Conservation (phyloP, 2,329 filamentous ascomycete species). For the Magnaporthiopsis poae region DNA sequence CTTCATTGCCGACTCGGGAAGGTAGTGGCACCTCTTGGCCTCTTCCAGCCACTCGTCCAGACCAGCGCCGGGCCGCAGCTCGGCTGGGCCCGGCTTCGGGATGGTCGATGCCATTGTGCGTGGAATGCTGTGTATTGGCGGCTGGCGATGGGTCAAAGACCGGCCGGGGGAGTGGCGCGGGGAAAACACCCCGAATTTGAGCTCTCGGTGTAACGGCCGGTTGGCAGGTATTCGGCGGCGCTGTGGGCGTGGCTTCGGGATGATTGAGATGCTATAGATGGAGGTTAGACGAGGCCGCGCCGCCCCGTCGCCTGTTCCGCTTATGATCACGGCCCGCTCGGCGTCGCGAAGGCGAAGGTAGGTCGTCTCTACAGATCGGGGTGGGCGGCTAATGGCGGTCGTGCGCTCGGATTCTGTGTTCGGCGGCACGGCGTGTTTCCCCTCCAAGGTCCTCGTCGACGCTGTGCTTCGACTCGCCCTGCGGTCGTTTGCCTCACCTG, state of each 20-base stretch:
- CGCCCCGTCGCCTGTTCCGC: background rate
- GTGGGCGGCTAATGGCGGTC: too few species aligned
- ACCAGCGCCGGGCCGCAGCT: conserved; percentile 70
- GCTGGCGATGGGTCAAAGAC: background rate
- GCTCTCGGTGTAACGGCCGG: background rate
- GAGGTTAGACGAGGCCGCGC: background rate
- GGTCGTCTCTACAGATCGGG: background rate
- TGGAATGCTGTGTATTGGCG: background rate
- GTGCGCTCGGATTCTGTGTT: too few species aligned
- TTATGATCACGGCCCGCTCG: background rate
- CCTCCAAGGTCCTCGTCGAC: background rate
- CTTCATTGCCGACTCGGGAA: conserved; percentile 96
- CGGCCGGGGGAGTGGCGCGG: background rate
- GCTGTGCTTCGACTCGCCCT: too few species aligned
- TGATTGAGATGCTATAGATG: background rate
- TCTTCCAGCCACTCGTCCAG: conserved; percentile 94
- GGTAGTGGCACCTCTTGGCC: conserved; percentile 92
- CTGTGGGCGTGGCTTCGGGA: background rate
- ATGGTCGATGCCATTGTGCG: conserved; percentile 39
- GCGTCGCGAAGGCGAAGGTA: background rate
- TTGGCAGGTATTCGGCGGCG: background rate
- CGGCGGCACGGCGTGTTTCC: background rate
- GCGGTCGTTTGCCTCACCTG: too few species aligned
- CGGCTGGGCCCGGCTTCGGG: conserved; percentile 84
- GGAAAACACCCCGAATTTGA: background rate